Evolutionary conservation across 192 early-diverging fungal genomes (phyloP).

Genomic region (Spizellomyces punctatus): DNA sequence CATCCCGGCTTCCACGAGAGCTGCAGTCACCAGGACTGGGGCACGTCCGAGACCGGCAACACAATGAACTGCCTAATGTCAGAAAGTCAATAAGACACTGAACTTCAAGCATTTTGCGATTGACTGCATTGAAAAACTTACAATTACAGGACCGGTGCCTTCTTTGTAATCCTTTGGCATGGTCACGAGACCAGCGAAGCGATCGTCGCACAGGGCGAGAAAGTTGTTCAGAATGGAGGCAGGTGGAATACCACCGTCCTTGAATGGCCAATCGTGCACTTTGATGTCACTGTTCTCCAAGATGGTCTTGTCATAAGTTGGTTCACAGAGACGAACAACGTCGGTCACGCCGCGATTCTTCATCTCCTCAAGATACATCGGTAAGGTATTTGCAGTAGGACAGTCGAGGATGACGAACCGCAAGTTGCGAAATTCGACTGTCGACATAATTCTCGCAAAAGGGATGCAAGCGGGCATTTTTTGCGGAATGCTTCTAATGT

Average conservation of each 20-base stretch:
- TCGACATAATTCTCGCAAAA: constrained; percentile 64
- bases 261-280: constrained; percentile 90
- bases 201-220: constrained; percentile 65
- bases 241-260: constrained; percentile 71
- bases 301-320: constrained; percentile 71
- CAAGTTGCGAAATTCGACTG: constrained; percentile 64
- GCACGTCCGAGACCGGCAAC: constrained; percentile 95
- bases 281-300: constrained; percentile 64
- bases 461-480: constrained; percentile 14
- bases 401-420: constrained; percentile 94
- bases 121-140: too few relatives aligned
- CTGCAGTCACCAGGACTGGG: constrained; percentile 86
- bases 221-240: constrained; percentile 48
- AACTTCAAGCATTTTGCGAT: too few relatives aligned
- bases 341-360: constrained; percentile 75
- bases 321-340: constrained; percentile 90
- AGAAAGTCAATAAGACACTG: background rate
- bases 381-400: constrained; percentile 79
- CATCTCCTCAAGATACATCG: constrained; percentile 74
- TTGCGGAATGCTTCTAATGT: background rate
- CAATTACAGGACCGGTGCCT: constrained; percentile 14
- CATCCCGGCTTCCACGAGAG: constrained; percentile 81
- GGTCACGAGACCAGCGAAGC: constrained; percentile 43
- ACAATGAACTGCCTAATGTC: constrained; percentile 69
- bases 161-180: constrained; percentile 6